A percentile compares a stretch with the other conserved stretches of the same genome.
These are phyloP conservation scores for Lophium mytilinum DNA, from an alignment of 495 filamentous ascomycete species.

Conservation along the genomic window DNA sequence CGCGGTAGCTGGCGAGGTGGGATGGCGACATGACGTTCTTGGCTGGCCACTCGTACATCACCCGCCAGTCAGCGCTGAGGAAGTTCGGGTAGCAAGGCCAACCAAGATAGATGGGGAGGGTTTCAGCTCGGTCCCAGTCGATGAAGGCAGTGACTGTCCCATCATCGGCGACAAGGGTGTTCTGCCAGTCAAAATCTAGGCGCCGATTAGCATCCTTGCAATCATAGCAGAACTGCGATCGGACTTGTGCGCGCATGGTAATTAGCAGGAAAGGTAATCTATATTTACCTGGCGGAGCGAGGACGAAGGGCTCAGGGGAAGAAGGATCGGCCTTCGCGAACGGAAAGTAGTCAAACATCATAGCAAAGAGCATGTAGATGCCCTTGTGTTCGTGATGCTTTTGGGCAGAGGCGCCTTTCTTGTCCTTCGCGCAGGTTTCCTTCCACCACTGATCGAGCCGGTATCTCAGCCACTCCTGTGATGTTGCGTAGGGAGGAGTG, in stretches of 20 bases:
- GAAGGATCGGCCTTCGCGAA: not conserved
- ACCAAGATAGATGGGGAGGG: not conserved
- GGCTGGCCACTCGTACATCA: not conserved
- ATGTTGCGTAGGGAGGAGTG: not conserved
- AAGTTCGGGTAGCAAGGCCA: not conserved
- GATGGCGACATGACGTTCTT: not conserved
- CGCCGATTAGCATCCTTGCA: too few species aligned
- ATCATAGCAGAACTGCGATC: too few species aligned
- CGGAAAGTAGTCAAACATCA: not conserved
- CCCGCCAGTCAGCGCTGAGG: not conserved
- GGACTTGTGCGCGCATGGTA: too few species aligned
- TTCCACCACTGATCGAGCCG: not conserved
- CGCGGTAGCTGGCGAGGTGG: not conserved
- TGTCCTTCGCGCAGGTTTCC: not conserved
- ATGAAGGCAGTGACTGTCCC: conserved; percentile 7
- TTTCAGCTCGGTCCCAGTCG: conserved; percentile 1
- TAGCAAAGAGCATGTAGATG: not conserved
- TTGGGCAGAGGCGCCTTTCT: not conserved
- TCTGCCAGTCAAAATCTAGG: conserved; percentile 2
- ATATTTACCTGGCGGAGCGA: not conserved
- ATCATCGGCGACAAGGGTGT: conserved; percentile 1
- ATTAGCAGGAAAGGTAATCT: not conserved
- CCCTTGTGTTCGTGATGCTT: not conserved
- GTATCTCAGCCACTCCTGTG: not conserved
- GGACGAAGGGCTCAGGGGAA: not conserved